Percentiles rank a stretch among this genome's conserved stretches.
Evolutionary conservation across 495 filamentous ascomycete species (phyloP).

Genomic region (Penicillium nucicola): DNA sequence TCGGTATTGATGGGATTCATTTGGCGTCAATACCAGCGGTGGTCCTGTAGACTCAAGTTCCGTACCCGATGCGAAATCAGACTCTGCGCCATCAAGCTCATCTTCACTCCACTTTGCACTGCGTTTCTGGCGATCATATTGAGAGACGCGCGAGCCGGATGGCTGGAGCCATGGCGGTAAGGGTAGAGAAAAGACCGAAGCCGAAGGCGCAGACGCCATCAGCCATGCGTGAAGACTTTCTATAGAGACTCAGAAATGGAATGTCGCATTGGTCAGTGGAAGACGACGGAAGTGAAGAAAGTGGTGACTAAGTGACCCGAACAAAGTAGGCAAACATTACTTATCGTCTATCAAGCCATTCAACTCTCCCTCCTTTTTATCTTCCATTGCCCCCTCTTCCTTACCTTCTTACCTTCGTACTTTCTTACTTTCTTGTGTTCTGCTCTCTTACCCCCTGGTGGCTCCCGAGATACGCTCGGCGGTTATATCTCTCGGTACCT

Average conservation of each 20-base stretch:
- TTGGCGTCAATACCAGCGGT: constrained; percentile 39
- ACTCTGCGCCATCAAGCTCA: constrained; percentile 25
- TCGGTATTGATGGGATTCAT: constrained; percentile 47
- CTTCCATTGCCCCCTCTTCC: background rate
- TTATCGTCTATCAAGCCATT: constrained; percentile 22
- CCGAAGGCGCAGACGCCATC: constrained; percentile 35
- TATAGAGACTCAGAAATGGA: background rate
- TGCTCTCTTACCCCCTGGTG: constrained; percentile 7
- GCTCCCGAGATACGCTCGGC: constrained; percentile 11
- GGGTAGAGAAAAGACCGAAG: constrained; percentile 40
- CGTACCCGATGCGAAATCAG: constrained; percentile 29
- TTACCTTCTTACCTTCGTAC: constrained; percentile 1
- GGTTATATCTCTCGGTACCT: constrained; percentile 16
- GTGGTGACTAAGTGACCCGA: constrained; percentile 1
- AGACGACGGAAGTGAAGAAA: constrained; percentile 1
- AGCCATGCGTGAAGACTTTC: too few relatives aligned
- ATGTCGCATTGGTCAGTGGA: constrained; percentile 8
- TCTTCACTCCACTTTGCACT: constrained; percentile 29
- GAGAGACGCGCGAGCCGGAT: constrained; percentile 29
- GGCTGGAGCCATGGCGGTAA: constrained; percentile 39
- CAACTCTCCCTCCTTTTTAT: constrained; percentile 1
- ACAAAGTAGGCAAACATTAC: constrained; percentile 28
- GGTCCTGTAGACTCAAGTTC: constrained; percentile 21
- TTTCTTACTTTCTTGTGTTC: background rate
- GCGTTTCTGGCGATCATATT: constrained; percentile 40